These are phyloP conservation scores for Liriodendron chinense DNA, from an alignment of 164 flowering plant species.

Conservation along the genomic window DNA sequence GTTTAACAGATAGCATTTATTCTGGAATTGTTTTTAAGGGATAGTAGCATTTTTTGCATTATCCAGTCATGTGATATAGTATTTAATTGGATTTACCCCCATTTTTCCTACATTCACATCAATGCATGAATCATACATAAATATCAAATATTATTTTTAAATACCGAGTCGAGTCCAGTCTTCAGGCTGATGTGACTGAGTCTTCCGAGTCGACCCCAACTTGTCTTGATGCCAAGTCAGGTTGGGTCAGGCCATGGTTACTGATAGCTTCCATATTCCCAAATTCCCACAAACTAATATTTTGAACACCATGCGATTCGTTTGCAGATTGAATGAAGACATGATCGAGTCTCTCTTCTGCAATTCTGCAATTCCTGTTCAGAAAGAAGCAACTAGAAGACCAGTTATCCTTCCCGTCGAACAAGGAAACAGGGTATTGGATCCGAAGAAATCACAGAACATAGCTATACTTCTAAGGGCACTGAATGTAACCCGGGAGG, in stretches of 20 bases:
- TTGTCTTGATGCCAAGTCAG: background rate
- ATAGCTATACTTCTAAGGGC: slow-evolving; percentile 92
- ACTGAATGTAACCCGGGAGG: slow-evolving; percentile 88
- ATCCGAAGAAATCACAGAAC: slow-evolving; percentile 98
- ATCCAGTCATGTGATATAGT: background rate
- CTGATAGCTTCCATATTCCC: background rate
- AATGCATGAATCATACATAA: background rate
- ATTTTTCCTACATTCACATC: background rate
- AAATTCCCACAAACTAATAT: background rate
- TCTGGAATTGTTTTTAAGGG: background rate
- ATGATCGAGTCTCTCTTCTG: slow-evolving; percentile 91
- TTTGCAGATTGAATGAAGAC: slow-evolving; percentile 81
- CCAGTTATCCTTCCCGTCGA: slow-evolving; percentile 56
- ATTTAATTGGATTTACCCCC: too few species aligned
- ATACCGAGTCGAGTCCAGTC: background rate
- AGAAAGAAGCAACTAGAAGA: slow-evolving; percentile 58
- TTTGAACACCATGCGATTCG: slow-evolving; percentile 7
- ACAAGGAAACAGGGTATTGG: slow-evolving; percentile 76
- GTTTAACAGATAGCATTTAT: background rate
- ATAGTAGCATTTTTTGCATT: background rate
- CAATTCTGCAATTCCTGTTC: slow-evolving; percentile 48
- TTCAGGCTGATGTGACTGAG: background rate
- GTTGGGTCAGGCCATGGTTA: background rate
- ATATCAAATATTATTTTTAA: too few species aligned
- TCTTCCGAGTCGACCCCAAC: background rate